Conservation (phyloP, 345 rosid species). For the Melaleuca quinquenervia region DNA sequence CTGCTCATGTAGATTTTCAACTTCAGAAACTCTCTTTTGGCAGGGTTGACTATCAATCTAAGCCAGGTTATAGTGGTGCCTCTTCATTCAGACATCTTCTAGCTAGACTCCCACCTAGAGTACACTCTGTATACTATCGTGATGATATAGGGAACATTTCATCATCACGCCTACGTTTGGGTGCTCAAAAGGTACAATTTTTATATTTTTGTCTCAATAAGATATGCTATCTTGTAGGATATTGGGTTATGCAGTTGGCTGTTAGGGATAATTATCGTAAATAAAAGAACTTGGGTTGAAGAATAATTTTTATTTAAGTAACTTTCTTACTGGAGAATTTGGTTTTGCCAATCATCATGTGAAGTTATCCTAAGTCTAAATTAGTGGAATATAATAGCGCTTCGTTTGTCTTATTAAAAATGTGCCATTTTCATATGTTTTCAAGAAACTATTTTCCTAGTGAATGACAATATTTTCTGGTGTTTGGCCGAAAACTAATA, state of each 20-base stretch:
- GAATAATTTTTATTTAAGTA: neutral
- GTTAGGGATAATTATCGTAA: neutral
- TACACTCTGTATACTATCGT: slow-evolving; percentile 91
- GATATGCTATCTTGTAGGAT: neutral
- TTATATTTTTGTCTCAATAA: neutral
- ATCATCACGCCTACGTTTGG: neutral
- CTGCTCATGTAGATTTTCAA: neutral
- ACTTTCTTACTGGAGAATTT: neutral
- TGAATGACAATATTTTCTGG: too few species aligned
- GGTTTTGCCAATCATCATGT: neutral
- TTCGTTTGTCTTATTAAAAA: too few species aligned
- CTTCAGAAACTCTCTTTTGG: slow-evolving; percentile 15
- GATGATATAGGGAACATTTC: slow-evolving; percentile 43
- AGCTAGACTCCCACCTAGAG: slow-evolving; percentile 85
- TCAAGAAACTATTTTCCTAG: too few species aligned
- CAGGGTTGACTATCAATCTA: slow-evolving; percentile 97
- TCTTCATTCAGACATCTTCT: slow-evolving; percentile 80
- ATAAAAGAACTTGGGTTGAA: neutral
- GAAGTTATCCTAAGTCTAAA: neutral
- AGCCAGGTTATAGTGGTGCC: slow-evolving; percentile 44
- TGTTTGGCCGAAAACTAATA: neutral
- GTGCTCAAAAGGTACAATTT: slow-evolving; percentile 6
- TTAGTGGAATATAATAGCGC: neutral
- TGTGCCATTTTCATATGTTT: too few species aligned
- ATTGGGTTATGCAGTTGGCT: neutral